Evolutionary conservation across 2,329 filamentous ascomycete genomes (phyloP).

Genomic region (Calonectria hongkongensis): DNA sequence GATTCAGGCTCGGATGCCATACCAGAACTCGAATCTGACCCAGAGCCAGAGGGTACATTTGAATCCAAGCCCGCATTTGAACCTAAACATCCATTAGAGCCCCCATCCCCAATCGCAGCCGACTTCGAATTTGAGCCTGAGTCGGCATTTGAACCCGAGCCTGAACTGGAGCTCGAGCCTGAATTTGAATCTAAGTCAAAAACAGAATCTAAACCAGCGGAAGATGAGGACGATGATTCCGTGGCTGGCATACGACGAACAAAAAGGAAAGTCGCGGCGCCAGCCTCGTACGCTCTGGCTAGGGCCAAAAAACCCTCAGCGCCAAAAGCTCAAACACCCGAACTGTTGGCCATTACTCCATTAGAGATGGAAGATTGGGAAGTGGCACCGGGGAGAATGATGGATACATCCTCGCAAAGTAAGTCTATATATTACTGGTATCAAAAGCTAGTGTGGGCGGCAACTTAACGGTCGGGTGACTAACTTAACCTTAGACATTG

Average conservation of each 20-base stretch:
- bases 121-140: background rate
- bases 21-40: constrained; percentile 3
- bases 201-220: background rate
- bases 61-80: background rate
- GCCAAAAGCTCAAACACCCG: background rate
- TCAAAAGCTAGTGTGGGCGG: background rate
- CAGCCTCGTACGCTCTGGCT: constrained; percentile 12
- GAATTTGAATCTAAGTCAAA: background rate
- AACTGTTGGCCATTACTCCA: background rate
- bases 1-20: background rate
- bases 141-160: background rate
- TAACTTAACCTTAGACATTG: constrained; percentile 59
- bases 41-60: background rate
- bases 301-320: background rate
- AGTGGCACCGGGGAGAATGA: constrained; percentile 65
- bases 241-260: background rate
- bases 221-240: constrained; percentile 22
- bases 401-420: constrained; percentile 60
- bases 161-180: background rate
- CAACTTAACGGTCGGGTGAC: background rate
- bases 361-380: constrained; percentile 67
- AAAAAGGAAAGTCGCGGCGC: constrained; percentile 13
- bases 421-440: constrained; percentile 46
- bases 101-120: too few species aligned
- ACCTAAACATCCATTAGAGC: background rate